Evolutionary conservation across 2,329 filamentous ascomycete species (phyloP), one percentile per base, ranked within the genome.

Genomic region (Paecilomyces formosus): DNA sequence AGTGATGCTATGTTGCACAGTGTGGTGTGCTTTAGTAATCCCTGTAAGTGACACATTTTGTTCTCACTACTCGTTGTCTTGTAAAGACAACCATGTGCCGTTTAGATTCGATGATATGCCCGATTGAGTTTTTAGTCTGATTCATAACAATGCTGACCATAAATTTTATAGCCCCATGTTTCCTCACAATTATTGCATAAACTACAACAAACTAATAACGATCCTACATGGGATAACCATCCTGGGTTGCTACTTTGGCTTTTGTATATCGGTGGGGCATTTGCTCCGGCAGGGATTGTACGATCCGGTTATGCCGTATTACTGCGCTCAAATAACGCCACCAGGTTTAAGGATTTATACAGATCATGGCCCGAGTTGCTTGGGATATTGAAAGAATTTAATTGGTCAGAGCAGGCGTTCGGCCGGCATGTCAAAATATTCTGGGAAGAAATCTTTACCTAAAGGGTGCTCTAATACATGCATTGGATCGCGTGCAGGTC

Each of bases 371-470:
- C 64, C 7, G 67, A 69, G 45, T 21, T 76, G 22, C 62, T 70
- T 28, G 51, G 53, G 15, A 65, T 72, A 22, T 56, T 78, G 49
- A 67, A 66, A 54, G 64, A 65, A 28, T 78, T 76, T 53, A 72
- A 74, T 35, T 78, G 76, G 75, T 78, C 75, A 9, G 70, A 76
- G 1, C 67, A 64, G 3, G 74, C 72, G 30, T 77, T 77, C 55
- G 12, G 57, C 51, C 39, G 58, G 3, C 66, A 69, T 1, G 68
- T 72, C 0, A 68, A 67, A 52, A 60, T 50, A 2, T 70, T 78
- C 53, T 76, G 70, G 72, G 64, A 70, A 39, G 61, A 62, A 53
- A 57, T 26, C 18, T 57, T 21, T 9, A 49, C 18, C 26, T 55
- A 18, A 26, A 50, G 18, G 5, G 35, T 31, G 11, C 11, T 18